phyloP scores from a whole-genome alignment of 257 asterid species.

The Capsicum rhomboideum region DNA sequence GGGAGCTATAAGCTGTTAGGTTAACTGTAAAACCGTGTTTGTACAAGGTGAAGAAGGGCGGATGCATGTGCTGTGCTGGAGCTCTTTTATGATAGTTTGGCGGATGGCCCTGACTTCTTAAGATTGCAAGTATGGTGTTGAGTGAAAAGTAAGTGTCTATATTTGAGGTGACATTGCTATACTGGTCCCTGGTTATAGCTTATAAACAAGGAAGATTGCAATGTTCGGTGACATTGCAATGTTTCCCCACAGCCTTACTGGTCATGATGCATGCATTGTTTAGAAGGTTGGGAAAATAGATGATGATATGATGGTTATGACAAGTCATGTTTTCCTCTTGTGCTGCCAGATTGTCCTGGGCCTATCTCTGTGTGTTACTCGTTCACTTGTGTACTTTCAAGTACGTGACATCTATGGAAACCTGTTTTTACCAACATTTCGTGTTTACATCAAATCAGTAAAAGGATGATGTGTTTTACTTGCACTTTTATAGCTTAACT shows the following conservation, averaged over 20 bases:
- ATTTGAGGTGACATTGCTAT: neutral
- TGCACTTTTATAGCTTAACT: neutral
- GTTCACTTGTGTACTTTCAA: neutral
- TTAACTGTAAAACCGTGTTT: neutral
- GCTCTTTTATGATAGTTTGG: neutral
- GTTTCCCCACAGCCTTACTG: neutral
- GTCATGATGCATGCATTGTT: neutral
- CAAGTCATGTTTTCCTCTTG: neutral
- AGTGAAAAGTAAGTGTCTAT: neutral
- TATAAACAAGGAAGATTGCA: neutral
- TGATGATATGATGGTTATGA: neutral
- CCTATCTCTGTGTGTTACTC: neutral
- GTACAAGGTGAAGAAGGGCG: neutral
- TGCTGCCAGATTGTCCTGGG: neutral
- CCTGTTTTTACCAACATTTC: neutral
- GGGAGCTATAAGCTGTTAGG: neutral
- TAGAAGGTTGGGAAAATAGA: neutral
- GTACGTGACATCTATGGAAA: neutral
- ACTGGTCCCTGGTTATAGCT: neutral
- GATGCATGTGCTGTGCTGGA: neutral
- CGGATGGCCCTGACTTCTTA: neutral
- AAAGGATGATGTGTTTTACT: neutral
- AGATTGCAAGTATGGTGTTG: too few species aligned
- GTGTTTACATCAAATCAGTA: neutral
- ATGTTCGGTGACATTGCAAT: neutral